Evolutionary conservation across 345 rosid species (phyloP), one percentile per base, ranked within the genome.

Genomic region (Physaria fendleri): DNA sequence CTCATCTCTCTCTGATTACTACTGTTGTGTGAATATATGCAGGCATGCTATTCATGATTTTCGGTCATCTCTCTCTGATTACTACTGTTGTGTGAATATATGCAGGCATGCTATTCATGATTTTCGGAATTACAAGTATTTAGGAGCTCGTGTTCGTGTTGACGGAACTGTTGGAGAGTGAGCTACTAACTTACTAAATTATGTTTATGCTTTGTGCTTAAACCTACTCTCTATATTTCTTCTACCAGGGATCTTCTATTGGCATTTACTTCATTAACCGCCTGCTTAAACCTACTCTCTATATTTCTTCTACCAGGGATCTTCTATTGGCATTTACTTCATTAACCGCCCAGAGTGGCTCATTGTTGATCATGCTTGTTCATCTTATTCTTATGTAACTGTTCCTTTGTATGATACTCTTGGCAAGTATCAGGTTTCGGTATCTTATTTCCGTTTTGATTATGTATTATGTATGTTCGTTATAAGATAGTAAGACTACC

Each of bases 131-230:
- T 79, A 85, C 77, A 93, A 87, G 61, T 93, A 87, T 65, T 50
- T 93, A 71, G 99, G 99, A 22, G 83, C 95, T 25, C 84, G 99
- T 28, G 72, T 82, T 50, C 86, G 83, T 18, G 81, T 75, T 43
- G 99, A 93, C 71, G 99, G 97, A 69, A 87, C 95, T 4, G 83
- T 89, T 68, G 99, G 99, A 74, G 99, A 79, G 99, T 93, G 74
- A 76, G 97, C 71, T 56, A n/a, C 40, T 46, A 3, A 48, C 58
- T 54, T 48, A 30, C 22, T 62, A 14, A 5, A 29, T 46, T 45
- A 1, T 8, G 17, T 25, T 13, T 18, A 6, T 34, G 56, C 34
- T 13, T 37, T 28, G 47, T n/a, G 33, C 16, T 61, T 15, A 18
- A 4, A 13, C 30, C 4, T 2, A 22, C 24, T 62, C 22, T 49